Evolutionary conservation across 768 basidiomycete genomes (phyloP).

Genomic region (Pseudohyphozyma bogoriensis): DNA sequence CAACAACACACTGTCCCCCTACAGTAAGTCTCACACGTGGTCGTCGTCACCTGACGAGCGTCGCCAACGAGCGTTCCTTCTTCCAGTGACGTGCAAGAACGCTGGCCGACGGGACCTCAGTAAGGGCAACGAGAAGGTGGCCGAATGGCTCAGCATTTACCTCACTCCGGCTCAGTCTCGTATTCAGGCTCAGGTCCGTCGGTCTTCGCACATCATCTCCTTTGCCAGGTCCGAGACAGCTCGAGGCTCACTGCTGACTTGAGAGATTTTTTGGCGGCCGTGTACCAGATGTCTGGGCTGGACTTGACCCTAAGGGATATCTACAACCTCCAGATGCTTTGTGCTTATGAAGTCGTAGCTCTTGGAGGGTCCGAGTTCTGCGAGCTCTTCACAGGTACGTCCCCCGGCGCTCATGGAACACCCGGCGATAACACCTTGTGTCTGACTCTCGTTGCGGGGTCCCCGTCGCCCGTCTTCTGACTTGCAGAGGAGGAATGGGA

Average conservation of each 20-base stretch:
- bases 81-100: slow-evolving; percentile 51
- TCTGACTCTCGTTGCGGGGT: slow-evolving; percentile 33
- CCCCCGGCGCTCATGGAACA: no score
- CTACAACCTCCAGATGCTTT: slow-evolving; percentile 47
- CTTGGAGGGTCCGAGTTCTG: slow-evolving; percentile 42
- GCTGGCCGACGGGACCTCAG: slow-evolving; percentile 33
- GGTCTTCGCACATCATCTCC: no score
- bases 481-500: slow-evolving; percentile 18
- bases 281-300: slow-evolving; percentile 47
- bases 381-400: slow-evolving; percentile 37
- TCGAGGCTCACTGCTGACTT: no score
- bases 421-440: no score
- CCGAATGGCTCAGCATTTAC: slow-evolving; percentile 61
- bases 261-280: no score
- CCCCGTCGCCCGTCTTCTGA: neutral
- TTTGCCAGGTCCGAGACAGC: no score
- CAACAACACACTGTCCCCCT: slow-evolving; percentile 48
- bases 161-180: slow-evolving; percentile 56
- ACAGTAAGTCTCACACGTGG: slow-evolving; percentile 31
- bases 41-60: neutral
- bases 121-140: neutral
- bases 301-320: slow-evolving; percentile 57
- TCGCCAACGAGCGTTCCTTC: neutral
- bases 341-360: slow-evolving; percentile 74
- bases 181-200: slow-evolving; percentile 42